Base-by-base conservation (phyloP, 257 asterid species). In the Solanum lycopersicoides region DNA sequence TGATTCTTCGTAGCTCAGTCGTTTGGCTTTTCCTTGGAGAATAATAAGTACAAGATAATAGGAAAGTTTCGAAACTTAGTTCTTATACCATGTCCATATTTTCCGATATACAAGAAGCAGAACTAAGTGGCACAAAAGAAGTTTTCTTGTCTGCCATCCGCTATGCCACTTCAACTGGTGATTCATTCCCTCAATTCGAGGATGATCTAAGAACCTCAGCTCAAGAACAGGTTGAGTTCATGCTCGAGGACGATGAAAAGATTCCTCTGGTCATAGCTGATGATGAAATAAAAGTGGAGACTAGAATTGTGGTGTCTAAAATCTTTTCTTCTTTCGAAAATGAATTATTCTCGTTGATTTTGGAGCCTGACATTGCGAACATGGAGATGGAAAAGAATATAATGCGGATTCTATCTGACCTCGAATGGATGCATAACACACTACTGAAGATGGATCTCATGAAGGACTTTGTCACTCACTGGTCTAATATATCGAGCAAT, bases 161-260 rank as follows among this genome's bases (percentile, higher is more conserved):
- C 30, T 91, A 91, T 59, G 98, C 98, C 90, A 94, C 98, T 77
- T 92, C 95, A 12, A 77, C 83, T 12, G 87, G 83, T 28, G 86
- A 79, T 50, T 89, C 93, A 9, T 88, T 83, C 89, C 95, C 94
- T 41, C 92, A 92, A n/a, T 94, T 93, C 21, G 94, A 94, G 3
- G 95, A 93, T 41, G 95, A 93, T 87, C 92, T 94, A 32, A 91
- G 91, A 89, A 88, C 86, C 25, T 94, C 96, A 18, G 98, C 98
- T 41, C 98, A 93, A 89, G 98, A 95, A 89, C 98, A 95, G 87
- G 93, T 93, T 11, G 98, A 94, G 35, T 95, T 91, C 93, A 95
- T 95, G 98, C 94, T 95, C 8, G 93, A 93, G 28, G 94, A 93
- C 37, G 95, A 92, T 28, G 97, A 93, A 32, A 95, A 88, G 41